These are phyloP conservation scores for Alternaria brassicicola DNA, from an alignment of 2,329 filamentous ascomycete species.

Conservation along the genomic window DNA sequence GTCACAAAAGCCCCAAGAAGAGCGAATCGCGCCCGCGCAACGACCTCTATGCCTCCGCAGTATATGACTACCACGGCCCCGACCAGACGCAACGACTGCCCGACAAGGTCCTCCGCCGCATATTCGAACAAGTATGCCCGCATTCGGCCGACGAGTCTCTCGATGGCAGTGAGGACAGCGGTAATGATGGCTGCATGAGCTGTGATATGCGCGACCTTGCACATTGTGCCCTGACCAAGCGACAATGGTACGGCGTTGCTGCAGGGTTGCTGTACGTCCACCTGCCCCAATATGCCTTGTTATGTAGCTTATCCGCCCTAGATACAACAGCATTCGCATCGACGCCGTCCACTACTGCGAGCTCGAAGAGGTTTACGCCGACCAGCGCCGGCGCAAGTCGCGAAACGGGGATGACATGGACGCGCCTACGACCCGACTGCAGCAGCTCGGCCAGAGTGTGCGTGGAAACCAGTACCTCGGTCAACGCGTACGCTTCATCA, in stretches of 20 bases:
- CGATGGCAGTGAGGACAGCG: slow-evolving; percentile 79
- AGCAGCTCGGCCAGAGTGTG: slow-evolving; percentile 80
- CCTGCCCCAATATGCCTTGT: background rate
- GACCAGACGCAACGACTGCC: slow-evolving; percentile 63
- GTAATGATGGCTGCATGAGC: slow-evolving; percentile 85
- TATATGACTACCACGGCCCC: slow-evolving; percentile 44
- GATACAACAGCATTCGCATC: slow-evolving; percentile 88
- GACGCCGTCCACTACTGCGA: slow-evolving; percentile 95
- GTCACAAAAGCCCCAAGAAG: slow-evolving; percentile 51
- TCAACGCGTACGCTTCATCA: slow-evolving; percentile 75
- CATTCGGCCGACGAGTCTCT: slow-evolving; percentile 74
- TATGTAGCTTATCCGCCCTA: slow-evolving; percentile 46
- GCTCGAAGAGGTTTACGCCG: slow-evolving; percentile 79
- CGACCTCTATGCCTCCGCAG: slow-evolving; percentile 36
- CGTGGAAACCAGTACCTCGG: slow-evolving; percentile 76
- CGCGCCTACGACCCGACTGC: slow-evolving; percentile 74
- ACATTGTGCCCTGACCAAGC: slow-evolving; percentile 75
- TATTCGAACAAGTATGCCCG: slow-evolving; percentile 83
- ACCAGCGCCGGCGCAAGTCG: slow-evolving; percentile 63
- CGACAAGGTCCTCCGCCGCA: slow-evolving; percentile 71
- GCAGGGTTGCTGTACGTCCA: slow-evolving; percentile 66
- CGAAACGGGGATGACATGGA: slow-evolving; percentile 81
- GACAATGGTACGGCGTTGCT: slow-evolving; percentile 70
- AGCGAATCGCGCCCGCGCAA: slow-evolving; percentile 39
- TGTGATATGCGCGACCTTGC: slow-evolving; percentile 90